phyloP scores from a whole-genome alignment of 23 red algal genomes.

The Chondrus crispus region DNA sequence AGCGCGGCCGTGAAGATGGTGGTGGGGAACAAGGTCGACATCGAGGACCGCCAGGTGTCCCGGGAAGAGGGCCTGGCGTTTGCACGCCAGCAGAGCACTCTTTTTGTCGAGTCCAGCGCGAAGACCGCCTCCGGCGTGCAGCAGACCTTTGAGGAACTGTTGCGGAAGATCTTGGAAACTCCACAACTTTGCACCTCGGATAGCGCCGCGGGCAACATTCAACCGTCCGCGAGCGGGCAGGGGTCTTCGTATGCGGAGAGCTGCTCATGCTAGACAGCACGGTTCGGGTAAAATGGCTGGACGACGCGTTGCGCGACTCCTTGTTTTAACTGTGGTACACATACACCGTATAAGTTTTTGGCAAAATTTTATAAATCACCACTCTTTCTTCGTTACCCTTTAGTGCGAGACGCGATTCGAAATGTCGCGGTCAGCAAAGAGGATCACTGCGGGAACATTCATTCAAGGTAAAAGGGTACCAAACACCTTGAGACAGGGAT shows the following conservation, averaged over 20 bases:
- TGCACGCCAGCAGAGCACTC: slow-evolving; percentile 55
- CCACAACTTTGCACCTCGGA: slow-evolving; percentile 54
- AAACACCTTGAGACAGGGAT: too few species aligned
- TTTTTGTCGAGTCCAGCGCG: slow-evolving; percentile 81
- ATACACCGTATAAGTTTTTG: neutral
- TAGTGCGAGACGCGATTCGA: too few species aligned
- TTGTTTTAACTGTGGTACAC: neutral
- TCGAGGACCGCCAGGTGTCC: slow-evolving; percentile 55
- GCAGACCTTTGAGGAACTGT: slow-evolving; percentile 79
- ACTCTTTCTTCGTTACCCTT: too few species aligned
- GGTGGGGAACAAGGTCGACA: slow-evolving; percentile 91
- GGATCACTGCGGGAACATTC: too few species aligned
- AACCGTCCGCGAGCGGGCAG: slow-evolving; percentile 9
- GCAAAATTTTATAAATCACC: neutral
- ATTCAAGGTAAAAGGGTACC: too few species aligned
- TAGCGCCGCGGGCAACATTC: slow-evolving; percentile 21
- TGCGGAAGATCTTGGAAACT: slow-evolving; percentile 72
- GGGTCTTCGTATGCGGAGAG: slow-evolving; percentile 34
- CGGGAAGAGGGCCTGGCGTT: slow-evolving; percentile 68
- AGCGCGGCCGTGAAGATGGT: slow-evolving; percentile 70
- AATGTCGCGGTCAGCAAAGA: too few species aligned
- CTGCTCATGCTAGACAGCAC: slow-evolving; percentile 40
- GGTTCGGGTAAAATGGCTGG: neutral
- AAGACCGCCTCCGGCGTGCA: slow-evolving; percentile 70
- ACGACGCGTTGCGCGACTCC: neutral